These are phyloP conservation scores for Ophiognomonia clavigignenti-juglandacearum DNA, from an alignment of 2,329 filamentous ascomycete species.

Conservation along the genomic window DNA sequence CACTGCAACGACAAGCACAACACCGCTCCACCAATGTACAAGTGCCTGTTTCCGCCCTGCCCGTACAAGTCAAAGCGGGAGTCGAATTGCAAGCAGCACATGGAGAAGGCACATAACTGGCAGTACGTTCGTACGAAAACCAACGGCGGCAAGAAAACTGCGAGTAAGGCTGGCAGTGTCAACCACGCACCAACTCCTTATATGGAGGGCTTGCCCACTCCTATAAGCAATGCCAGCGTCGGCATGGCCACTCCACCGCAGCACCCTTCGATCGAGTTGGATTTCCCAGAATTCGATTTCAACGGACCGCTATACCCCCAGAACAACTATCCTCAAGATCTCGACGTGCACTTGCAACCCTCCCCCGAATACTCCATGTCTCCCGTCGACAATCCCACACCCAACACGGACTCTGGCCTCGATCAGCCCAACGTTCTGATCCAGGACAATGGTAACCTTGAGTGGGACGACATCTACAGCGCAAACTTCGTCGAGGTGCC, in stretches of 20 bases:
- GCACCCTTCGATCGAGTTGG: constrained; percentile 37
- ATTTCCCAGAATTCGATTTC: constrained; percentile 38
- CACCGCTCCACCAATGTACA: constrained; percentile 69
- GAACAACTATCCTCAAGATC: no score
- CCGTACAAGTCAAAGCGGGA: constrained; percentile 93
- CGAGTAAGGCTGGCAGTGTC: constrained; percentile 40
- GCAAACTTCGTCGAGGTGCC: constrained; percentile 27
- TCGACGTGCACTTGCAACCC: constrained; percentile 2
- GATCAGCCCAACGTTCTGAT: constrained; percentile 51
- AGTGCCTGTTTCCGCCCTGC: constrained; percentile 79
- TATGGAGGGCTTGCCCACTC: constrained; percentile 58
- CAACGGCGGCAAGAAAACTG: constrained; percentile 62
- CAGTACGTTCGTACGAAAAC: constrained; percentile 89
- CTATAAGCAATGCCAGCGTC: constrained; percentile 50
- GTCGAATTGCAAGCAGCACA: constrained; percentile 97
- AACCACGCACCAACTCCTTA: constrained; percentile 48
- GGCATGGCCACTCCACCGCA: constrained; percentile 51
- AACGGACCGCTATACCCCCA: constrained; percentile 33
- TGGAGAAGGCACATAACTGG: constrained; percentile 95
- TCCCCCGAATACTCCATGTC: constrained; percentile 26
- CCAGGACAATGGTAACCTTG: constrained; percentile 56
- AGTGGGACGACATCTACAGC: constrained; percentile 60
- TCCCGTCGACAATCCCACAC: constrained; percentile 46
- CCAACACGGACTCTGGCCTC: constrained; percentile 30
- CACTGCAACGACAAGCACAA: constrained; percentile 97